These are phyloP conservation scores for Scytalidium sp. DNA, from an alignment of 2,329 filamentous ascomycete genomes.

Conservation along the genomic window DNA sequence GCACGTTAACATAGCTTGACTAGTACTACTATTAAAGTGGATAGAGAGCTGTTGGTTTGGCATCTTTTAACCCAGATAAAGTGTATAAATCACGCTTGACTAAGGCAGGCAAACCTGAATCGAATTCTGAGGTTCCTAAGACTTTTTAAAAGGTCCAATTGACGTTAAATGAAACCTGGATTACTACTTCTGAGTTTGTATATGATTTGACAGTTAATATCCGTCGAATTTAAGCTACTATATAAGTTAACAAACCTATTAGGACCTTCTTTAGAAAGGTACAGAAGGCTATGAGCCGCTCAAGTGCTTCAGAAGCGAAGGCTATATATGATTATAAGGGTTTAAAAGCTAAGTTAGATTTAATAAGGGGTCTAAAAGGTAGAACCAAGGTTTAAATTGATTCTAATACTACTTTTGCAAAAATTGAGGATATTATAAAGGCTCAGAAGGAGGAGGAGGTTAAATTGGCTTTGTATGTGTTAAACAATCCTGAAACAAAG, in stretches of 20 bases:
- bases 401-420: neutral
- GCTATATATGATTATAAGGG: neutral
- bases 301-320: neutral
- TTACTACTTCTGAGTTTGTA: no score
- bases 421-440: neutral
- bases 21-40: constrained; percentile 23
- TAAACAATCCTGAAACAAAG: neutral
- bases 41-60: constrained; percentile 26
- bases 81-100: no score
- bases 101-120: no score
- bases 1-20: no score
- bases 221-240: no score
- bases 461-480: neutral
- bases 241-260: no score
- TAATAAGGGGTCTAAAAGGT: neutral
- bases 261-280: no score
- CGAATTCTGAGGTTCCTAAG: no score
- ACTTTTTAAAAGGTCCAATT: no score
- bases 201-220: no score
- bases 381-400: neutral
- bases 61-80: constrained; percentile 25
- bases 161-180: no score
- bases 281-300: neutral
- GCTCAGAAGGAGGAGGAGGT: neutral
- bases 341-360: neutral